A percentile compares a stretch with the other conserved stretches of the same genome.
Conservation (phyloP, 164 flowering plant genomes). For the Amborella trichopoda region DNA sequence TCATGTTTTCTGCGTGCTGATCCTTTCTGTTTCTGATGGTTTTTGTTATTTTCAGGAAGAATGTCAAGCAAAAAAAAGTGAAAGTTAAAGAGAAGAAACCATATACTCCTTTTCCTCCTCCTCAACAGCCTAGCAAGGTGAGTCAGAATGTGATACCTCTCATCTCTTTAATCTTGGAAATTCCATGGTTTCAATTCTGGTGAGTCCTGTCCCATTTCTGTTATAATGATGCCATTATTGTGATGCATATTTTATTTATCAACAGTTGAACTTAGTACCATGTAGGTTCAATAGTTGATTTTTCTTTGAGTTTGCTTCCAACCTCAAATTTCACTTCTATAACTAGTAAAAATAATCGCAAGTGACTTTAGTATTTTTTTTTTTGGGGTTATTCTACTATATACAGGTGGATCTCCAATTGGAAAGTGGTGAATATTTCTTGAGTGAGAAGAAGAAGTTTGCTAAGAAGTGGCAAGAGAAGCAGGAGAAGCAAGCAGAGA, state of each 20-base stretch:
- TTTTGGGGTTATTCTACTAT: background rate
- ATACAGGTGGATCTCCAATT: conserved; percentile 65
- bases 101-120: conserved; percentile 95
- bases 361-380: too few species aligned
- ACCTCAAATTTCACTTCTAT: too few species aligned
- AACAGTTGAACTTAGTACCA: too few species aligned
- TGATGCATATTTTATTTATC: too few species aligned
- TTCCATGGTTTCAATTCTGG: too few species aligned
- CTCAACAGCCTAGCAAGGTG: conserved; percentile 94
- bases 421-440: conserved; percentile 86
- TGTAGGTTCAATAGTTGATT: too few species aligned
- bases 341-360: too few species aligned
- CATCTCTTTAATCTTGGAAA: too few species aligned
- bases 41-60: conserved; percentile 51
- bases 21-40: background rate
- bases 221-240: too few species aligned
- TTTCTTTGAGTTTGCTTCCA: too few species aligned
- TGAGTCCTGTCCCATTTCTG: too few species aligned
- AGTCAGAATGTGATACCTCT: too few species aligned
- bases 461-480: conserved; percentile 83
- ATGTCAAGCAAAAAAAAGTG: conserved; percentile 70
- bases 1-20: background rate
- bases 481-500: conserved; percentile 82
- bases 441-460: conserved; percentile 53
- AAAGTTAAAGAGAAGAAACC: conserved; percentile 81